Base-by-base conservation (phyloP, 1,284 basidiomycete genomes). In the Hymenochaete sp. region DNA sequence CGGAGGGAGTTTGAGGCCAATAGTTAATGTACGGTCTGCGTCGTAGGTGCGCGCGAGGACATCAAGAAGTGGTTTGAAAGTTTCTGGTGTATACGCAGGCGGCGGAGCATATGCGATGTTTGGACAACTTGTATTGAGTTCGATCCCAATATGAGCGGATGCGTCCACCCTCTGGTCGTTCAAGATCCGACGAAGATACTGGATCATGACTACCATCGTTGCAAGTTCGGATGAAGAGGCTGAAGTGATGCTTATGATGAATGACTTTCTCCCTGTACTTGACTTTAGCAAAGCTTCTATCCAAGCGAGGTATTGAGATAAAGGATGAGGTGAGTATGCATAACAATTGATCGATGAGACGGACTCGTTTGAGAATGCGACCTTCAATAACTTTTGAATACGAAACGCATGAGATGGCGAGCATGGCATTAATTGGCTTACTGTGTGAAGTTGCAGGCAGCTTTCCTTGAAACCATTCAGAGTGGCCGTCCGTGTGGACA, bases 1-100 rank as follows among this genome's bases (percentile, higher is more conserved):
- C n/a, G 86, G 87, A 0, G 87, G 80, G 28, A 89, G 70, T 59
- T 90, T 90, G 44, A 90, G 65, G 5, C 87, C 87, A 44, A 89
- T 66, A 2, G 79, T 75, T n/a, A 88, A 62, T 0, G 70, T 68
- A 2, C 59, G 58, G 56, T 85, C 82, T 14, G 60, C 52, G 42
- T 59, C 56, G 54, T 69, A 70, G 39, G 64, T 67, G 1, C 68
- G 61, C 1, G 70, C 66, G 36, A 88, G 65, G 9, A 75, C 67
- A 14, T 64, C 57, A 9, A 88, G 68, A 33, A 85, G 61, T 2
- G 75, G 60, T 3, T 56, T 51, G 49, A 69, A 66, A 33, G 62
- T 56, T 1, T 62, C 22, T 45, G 77, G 71, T 19, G 68, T 62
- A 58, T 87, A 88, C 8, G 80, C 72, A 2, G 78, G 75, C 0